Percentiles rank a stretch among this genome's conserved stretches.
These are phyloP conservation scores for Ceratobasidium sp. DNA, from an alignment of 1,284 basidiomycete genomes.

Conservation along the genomic window DNA sequence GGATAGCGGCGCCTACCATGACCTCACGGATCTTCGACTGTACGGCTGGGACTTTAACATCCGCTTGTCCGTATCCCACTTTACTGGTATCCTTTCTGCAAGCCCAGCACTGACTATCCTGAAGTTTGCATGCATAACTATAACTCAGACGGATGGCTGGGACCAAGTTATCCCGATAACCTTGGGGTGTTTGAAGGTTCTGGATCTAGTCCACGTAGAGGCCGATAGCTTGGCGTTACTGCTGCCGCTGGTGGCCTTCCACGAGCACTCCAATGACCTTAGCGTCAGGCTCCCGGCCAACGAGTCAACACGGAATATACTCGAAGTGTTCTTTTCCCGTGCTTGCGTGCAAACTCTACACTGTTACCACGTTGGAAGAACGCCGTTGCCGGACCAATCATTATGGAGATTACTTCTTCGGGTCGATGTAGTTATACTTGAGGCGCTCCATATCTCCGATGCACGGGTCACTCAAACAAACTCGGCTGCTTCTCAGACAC, in stretches of 20 bases:
- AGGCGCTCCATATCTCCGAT: no score
- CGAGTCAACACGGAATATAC: background rate
- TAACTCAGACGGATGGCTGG: background rate
- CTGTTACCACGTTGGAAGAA: background rate
- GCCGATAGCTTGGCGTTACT: background rate
- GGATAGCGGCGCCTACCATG: constrained; percentile 18
- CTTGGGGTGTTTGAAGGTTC: background rate
- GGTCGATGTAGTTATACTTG: no score
- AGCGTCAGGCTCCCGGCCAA: background rate
- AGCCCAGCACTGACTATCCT: background rate
- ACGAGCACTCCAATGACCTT: background rate
- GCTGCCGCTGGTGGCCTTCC: background rate
- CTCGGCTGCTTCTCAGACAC: no score
- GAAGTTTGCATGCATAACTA: background rate
- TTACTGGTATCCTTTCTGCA: background rate
- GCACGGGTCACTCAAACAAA: no score
- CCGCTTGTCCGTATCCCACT: background rate
- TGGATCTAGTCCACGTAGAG: background rate
- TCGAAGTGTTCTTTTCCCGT: background rate
- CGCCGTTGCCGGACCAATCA: background rate
- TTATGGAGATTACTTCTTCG: background rate
- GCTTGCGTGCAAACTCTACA: background rate
- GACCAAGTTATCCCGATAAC: background rate
- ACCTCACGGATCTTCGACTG: constrained; percentile 1
- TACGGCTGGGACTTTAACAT: no score